Base-by-base conservation (phyloP, 306 rosid species). In the Rosa persica region DNA sequence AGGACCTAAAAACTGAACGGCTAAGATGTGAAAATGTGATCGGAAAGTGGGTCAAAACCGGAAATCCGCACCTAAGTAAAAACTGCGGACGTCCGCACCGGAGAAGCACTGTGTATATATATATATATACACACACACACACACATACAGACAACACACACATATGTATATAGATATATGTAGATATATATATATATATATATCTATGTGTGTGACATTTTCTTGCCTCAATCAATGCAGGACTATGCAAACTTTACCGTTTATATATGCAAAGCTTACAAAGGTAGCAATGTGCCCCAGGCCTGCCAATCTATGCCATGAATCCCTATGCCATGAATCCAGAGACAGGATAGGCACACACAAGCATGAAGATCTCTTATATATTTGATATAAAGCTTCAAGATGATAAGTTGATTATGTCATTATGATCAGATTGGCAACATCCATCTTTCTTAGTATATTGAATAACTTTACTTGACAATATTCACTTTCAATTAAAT, bases 251-350 rank as follows among this genome's bases (percentile, higher is more conserved):
- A 78, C 39, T 78, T 69, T 27, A 25, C 76, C 17, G 38, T 12
- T 6, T 58, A 78, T 58, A 61, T 39, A 57, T 78, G 81, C 81
- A 70, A 55, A 58, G 81, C 81, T 46, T 78, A 78, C 46, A 78
- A 70, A 69, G 81, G 81, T 55, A n/a, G 30, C 0, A n/a, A 22
- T n/a, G 62, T 20, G 62, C 62, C 62, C 62, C 11, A 7, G 62
- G 62, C 30, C 27, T 20, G 62, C 62, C 30, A 22, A 22, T 55
- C 62, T 20, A 30, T 55, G 62, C 62, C 25, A 6, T 54, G 60
- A 54, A 54, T 54, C 60, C 30, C n/a, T n/a, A n/a, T n/a, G n/a
- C 8, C 25, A 6, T 54, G 60, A 54, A 54, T 54, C 60, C 30
- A 55, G 20, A 54, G 25, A 20, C 62, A n/a, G 27, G 12, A n/a